A percentile compares a stretch with the other conserved stretches of the same genome.
Evolutionary conservation across 176 grass and related monocot species (phyloP).

Genomic region (Hyparrhenia diplandra): DNA sequence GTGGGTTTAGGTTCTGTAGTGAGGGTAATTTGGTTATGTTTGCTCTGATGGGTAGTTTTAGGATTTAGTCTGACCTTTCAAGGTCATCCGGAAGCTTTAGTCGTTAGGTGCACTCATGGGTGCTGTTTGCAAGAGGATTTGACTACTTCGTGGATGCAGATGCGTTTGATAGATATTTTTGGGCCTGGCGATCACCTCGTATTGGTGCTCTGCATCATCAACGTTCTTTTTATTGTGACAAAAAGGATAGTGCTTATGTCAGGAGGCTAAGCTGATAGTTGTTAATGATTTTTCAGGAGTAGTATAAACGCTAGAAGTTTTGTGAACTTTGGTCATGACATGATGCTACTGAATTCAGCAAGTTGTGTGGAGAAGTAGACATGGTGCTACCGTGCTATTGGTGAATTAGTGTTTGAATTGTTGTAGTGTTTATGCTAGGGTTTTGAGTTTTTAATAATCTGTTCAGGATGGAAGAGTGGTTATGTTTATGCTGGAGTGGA

Average conservation of each 20-base stretch:
- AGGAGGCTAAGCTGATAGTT: background rate
- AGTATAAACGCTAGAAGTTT: background rate
- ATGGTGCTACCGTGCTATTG: background rate
- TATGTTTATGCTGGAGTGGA: background rate
- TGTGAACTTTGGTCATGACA: background rate
- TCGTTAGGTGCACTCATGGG: background rate
- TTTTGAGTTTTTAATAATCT: constrained; percentile 17
- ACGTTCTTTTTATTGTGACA: background rate
- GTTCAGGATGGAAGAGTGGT: too few relatives aligned
- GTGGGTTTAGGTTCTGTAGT: background rate
- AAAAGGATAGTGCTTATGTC: background rate
- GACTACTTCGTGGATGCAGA: too few relatives aligned
- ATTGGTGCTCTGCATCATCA: background rate
- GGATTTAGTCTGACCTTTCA: background rate
- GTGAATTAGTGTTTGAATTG: background rate
- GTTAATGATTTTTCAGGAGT: background rate
- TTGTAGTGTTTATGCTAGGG: background rate
- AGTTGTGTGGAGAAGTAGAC: background rate
- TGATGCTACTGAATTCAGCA: background rate
- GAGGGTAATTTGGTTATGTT: background rate
- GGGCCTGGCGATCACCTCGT: background rate
- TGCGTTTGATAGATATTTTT: constrained; percentile 15
- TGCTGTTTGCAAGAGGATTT: background rate
- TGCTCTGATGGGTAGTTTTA: background rate
- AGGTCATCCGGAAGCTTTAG: constrained; percentile 7